These are phyloP conservation scores for Phytophthora pisi DNA, from an alignment of 352 stramenopile species.

Conservation along the genomic window DNA sequence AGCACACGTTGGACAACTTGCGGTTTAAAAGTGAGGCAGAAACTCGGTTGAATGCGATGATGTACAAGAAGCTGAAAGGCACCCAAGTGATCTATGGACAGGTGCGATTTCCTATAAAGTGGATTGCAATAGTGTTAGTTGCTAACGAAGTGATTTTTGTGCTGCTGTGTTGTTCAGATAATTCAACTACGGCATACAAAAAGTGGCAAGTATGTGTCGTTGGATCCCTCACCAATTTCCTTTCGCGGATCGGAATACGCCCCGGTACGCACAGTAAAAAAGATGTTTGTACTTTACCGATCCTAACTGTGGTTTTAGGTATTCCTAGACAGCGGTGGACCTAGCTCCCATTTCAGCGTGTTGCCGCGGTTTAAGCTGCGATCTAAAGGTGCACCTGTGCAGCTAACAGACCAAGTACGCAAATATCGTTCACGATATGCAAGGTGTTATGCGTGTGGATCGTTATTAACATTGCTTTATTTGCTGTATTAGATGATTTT, in stretches of 20 bases:
- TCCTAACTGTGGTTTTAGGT: conserved; percentile 43
- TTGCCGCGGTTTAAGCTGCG: conserved; percentile 71
- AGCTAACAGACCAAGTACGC: conserved; percentile 68
- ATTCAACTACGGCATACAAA: conserved; percentile 72
- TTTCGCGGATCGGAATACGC: conserved; percentile 61
- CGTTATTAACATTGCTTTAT: not conserved
- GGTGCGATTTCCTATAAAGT: conserved; percentile 20
- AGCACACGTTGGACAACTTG: conserved; percentile 50
- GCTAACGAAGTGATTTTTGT: not conserved
- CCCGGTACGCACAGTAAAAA: conserved; percentile 35
- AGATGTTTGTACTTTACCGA: conserved; percentile 6
- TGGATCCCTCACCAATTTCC: conserved; percentile 48
- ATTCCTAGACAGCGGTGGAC: conserved; percentile 50
- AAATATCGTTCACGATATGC: not conserved
- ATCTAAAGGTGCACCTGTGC: conserved; percentile 64
- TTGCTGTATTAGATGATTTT: conserved; percentile 49
- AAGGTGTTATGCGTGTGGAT: not conserved
- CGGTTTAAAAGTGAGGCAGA: conserved; percentile 78
- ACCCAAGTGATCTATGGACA: conserved; percentile 72
- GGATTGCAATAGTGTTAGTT: not conserved
- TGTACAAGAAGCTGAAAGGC: conserved; percentile 72
- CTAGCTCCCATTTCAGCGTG: conserved; percentile 55
- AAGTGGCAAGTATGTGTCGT: conserved; percentile 60
- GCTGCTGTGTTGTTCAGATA: conserved; percentile 28
- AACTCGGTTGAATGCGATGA: conserved; percentile 65